Percentiles rank a stretch among this genome's conserved stretches.
Conservation (phyloP, 2,329 filamentous ascomycete species). For the Cladosporium halotolerans region DNA sequence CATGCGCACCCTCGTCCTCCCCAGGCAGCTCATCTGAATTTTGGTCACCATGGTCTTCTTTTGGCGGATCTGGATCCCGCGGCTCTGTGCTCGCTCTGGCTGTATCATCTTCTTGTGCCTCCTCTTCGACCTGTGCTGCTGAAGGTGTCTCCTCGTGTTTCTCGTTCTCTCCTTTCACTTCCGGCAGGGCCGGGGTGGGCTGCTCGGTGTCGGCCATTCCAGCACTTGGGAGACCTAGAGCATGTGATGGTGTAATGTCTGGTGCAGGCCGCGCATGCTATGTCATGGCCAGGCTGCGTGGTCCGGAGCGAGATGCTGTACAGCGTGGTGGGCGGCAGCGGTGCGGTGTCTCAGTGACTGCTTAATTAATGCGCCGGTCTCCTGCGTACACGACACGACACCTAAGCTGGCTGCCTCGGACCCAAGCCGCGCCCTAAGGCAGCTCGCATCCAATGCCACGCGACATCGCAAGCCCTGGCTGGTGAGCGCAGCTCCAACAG, state of each 20-base stretch:
- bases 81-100: neutral
- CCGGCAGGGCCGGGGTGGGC: slow-evolving; percentile 16
- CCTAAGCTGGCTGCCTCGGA: slow-evolving; percentile 6
- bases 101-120: neutral
- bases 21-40: slow-evolving; percentile 11
- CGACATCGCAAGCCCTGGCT: neutral
- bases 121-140: slow-evolving; percentile 7
- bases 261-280: slow-evolving; percentile 10
- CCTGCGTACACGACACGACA: slow-evolving; percentile 1
- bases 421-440: neutral
- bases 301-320: neutral
- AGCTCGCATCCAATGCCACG: neutral
- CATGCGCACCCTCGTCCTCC: neutral
- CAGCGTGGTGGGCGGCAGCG: neutral
- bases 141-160: slow-evolving; percentile 9
- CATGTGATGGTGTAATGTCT: slow-evolving; percentile 8
- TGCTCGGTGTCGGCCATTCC: slow-evolving; percentile 26
- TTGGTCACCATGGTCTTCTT: slow-evolving; percentile 2
- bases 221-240: slow-evolving; percentile 23
- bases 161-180: slow-evolving; percentile 17
- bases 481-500: neutral
- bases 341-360: neutral
- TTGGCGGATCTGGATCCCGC: neutral
- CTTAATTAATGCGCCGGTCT: neutral
- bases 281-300: slow-evolving; percentile 4